phyloP scores from a whole-genome alignment of 2,329 filamentous ascomycete genomes.

The Dissoconium aciculare region DNA sequence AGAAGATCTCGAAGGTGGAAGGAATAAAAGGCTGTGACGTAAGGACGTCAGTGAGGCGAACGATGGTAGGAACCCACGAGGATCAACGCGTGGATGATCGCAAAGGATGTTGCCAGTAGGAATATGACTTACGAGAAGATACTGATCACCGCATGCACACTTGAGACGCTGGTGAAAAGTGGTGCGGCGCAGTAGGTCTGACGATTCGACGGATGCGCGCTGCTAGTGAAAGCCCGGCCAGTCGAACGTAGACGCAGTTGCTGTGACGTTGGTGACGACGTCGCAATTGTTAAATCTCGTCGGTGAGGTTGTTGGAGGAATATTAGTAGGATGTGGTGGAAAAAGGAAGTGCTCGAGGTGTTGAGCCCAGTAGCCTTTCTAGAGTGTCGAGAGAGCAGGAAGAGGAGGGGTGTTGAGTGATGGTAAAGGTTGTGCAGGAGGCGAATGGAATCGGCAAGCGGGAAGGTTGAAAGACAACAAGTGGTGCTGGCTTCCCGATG shows the following conservation, averaged over 20 bases:
- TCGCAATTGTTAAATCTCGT: background rate
- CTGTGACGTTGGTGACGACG: slow-evolving; percentile 3
- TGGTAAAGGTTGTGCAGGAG: no score
- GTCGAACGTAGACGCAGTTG: background rate
- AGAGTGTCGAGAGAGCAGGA: no score
- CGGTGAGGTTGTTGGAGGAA: background rate
- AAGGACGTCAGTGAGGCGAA: background rate
- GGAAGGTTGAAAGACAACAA: no score
- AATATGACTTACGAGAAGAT: slow-evolving; percentile 21
- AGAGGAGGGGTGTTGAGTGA: no score
- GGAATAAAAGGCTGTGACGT: background rate
- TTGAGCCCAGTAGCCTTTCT: background rate
- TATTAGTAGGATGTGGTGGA: background rate
- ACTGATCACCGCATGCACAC: slow-evolving; percentile 12
- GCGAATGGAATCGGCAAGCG: no score
- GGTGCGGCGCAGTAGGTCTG: slow-evolving; percentile 8
- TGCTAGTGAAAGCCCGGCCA: slow-evolving; percentile 26
- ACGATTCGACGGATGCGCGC: slow-evolving; percentile 17
- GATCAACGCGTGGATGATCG: background rate
- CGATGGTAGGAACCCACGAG: background rate
- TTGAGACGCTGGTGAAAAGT: slow-evolving; percentile 2
- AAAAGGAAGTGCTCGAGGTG: slow-evolving; percentile 1
- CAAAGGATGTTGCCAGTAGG: background rate
- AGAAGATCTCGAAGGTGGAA: background rate
- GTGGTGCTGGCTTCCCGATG: no score